Base-by-base conservation (phyloP, 1,139 yeast species). In the Candida tetrigidarum region DNA sequence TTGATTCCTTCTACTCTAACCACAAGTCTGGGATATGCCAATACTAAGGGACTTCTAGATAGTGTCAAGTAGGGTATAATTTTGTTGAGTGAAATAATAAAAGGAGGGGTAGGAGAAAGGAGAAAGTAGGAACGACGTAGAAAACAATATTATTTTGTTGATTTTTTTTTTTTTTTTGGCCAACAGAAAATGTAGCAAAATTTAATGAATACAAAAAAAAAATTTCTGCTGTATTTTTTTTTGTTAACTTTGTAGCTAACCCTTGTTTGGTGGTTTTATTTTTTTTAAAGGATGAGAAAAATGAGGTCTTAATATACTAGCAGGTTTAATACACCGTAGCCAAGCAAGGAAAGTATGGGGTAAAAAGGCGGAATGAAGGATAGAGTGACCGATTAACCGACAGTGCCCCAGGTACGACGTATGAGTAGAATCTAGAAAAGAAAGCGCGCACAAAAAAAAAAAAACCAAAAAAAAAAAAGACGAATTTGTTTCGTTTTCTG, bases 331-430 rank as follows among this genome's bases (percentile, higher is more conserved):
- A 20, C n/a, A n/a, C n/a, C n/a, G n/a, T n/a, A n/a, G n/a, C n/a
- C n/a, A 22, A 22, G 20, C 14, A 22, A 5, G 20, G 22, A 34
- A 34, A 34, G 37, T 34, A 34, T 34, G 37, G 37, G 37, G 37
- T 34, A 34, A 34, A 22, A 34, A 12, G 20, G 19, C 12, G 20
- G 28, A 22, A 8, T 9, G 37, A 34, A 27, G 3, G 28, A 14
- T 5, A 18, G 32, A 15, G 5, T 14, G 6, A 22, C 25, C 25
- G 9, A 7, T 10, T 7, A 22, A 22, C 25, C 25, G 9, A 22
- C 25, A 22, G n/a, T n/a, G n/a, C n/a, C n/a, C n/a, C n/a, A 22
- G 2, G 2, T 7, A 22, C 2, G 9, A 22, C 9, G 6, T 22
- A 22, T 22, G 1, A 2, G 25, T 10, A n/a, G n/a, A n/a, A n/a